These are phyloP conservation scores for Lindgomyces ingoldianus DNA, from an alignment of 495 filamentous ascomycete genomes.

Conservation along the genomic window DNA sequence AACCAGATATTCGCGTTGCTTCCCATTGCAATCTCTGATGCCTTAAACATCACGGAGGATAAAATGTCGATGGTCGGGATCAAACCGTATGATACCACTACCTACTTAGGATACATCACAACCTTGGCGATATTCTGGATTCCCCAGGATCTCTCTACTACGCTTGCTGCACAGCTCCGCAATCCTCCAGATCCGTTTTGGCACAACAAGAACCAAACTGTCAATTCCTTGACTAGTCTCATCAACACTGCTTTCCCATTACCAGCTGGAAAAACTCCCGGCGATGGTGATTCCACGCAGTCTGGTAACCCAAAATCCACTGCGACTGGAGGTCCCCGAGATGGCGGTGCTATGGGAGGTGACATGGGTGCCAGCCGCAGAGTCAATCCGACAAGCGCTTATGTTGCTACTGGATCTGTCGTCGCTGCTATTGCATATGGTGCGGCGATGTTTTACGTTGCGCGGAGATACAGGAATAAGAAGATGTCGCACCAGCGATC, in stretches of 20 bases:
- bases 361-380: conserved; percentile 55
- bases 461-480: conserved; percentile 87
- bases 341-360: conserved; percentile 51
- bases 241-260: conserved; percentile 86
- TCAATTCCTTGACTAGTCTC: conserved; percentile 69
- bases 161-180: conserved; percentile 64
- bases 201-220: conserved; percentile 59
- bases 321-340: conserved; percentile 24
- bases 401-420: conserved; percentile 76
- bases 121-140: conserved; percentile 78
- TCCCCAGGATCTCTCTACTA: conserved; percentile 63
- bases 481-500: conserved; percentile 77
- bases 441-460: conserved; percentile 97
- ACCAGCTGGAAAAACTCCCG: conserved; percentile 56
- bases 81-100: conserved; percentile 73
- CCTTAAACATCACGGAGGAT: conserved; percentile 52
- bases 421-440: conserved; percentile 87
- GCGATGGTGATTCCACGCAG: conserved; percentile 41
- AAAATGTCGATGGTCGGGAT: conserved; percentile 71
- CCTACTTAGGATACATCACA: conserved; percentile 72
- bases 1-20: conserved; percentile 85
- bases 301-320: conserved; percentile 39
- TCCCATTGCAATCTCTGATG: conserved; percentile 71
- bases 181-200: conserved; percentile 73
- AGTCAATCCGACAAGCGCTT: conserved; percentile 75